Base-by-base conservation (phyloP, 169 alveolate species). In the Plasmodium knowlesi region DNA sequence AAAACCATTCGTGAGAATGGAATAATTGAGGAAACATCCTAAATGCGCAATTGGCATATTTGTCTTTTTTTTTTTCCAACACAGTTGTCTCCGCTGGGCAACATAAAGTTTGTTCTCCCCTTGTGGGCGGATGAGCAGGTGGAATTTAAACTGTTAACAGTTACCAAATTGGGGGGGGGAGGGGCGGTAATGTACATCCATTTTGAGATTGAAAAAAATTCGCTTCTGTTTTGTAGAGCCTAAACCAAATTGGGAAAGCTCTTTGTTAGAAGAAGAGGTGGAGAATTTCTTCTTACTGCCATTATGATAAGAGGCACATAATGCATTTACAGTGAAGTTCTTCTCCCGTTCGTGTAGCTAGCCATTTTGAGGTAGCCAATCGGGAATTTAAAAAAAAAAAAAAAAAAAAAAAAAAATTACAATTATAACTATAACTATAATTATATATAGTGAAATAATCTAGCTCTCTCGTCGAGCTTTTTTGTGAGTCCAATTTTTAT, bases 311-410 rank as follows among this genome's bases (percentile, higher is more conserved):
- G 76, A 67, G n/a, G 14, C n/a, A 25, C 37, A 25, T 22, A 67
- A 67, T 67, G 10, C n/a, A 37, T 22, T 67, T 67, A 67, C 30
- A 8, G 76, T 67, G 37, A 16, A 10, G 39, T 1, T 19, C n/a
- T 50, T 50, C 22, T 50, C 61, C 14, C 61, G 22, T 16, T 9
- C 37, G 76, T 67, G 76, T 67, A 67, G 76, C 76, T 67, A 67
- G 76, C 76, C 39, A 67, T 67, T 67, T 25, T 67, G 76, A 67
- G 22, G 76, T 67, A 67, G 76, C 76, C 76, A 67, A 28, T 22
- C 5, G 76, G n/a, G 76, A 67, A 67, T 22, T 19, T 16, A 67
- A 67, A 67, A 67, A 67, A 67, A 67, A 67, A 67, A 67, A 67
- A 67, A 22, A 61, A 61, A 61, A 61, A 19, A 61, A 61, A 57